Base-by-base conservation (phyloP, 176 grass and related monocot genomes). In the Carex scoparia region DNA sequence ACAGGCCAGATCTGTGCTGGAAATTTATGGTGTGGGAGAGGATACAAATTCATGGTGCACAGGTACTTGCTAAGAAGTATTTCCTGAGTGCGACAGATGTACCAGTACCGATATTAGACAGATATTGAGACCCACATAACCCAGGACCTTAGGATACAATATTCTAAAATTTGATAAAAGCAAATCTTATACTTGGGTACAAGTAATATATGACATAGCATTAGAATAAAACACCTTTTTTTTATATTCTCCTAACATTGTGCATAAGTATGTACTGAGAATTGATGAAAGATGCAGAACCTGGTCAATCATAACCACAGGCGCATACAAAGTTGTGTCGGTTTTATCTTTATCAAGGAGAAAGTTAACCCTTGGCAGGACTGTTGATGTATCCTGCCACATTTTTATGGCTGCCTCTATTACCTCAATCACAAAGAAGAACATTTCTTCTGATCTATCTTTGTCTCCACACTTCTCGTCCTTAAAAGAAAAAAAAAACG, bases 221-320 rank as follows among this genome's bases (percentile, higher is more conserved):
- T 64, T 64, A 9, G 23, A 28, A 27, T 64, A 30, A 30, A 64
- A 30, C 7, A 64, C n/a, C 61, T 8, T 8, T 10, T 64, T 64
- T 27, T 63, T 23, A 23, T 23, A 63, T 63, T 63, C n/a, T 28
- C 61, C 8, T 9, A 64, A 64, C 61, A 71, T 42, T 42, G 37
- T 46, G 38, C 16, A 69, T 33, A 33, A 59, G 7, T 55, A 64
- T 69, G 82, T 64, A 84, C 1, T 10, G 28, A 28, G 11, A 30
- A 60, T 59, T 63, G 64, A 44, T 13, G 46, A 30, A 70, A 75
- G 18, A 85, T 61, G 33, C 56, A 84, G 33, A 93, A 98, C 95
- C 93, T 95, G 93, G 13, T 93, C 95, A 86, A 93, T 87, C 79
- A 95, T 98, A 80, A 98, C 95, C 27, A 92, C 89, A 33, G 95